phyloP scores from a whole-genome alignment of 2,329 filamentous ascomycete genomes.

The Fusarium fujikuroi region DNA sequence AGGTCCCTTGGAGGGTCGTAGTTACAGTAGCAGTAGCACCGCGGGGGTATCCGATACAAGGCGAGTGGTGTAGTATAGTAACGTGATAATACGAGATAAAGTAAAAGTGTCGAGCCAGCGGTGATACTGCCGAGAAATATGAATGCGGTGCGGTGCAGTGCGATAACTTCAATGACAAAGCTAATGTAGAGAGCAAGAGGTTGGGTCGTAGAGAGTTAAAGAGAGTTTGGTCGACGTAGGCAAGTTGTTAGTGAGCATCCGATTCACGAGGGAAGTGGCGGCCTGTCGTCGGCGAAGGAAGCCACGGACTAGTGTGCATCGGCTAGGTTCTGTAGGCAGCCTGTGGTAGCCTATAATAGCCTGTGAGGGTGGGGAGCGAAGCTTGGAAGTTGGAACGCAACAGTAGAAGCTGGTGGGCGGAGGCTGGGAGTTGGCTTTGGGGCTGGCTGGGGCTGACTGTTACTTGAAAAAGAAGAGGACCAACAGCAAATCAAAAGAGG shows the following conservation, averaged over 20 bases:
- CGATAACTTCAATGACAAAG: constrained; percentile 17
- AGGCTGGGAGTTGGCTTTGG: constrained; percentile 23
- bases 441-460: constrained; percentile 17
- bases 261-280: constrained; percentile 36
- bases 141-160: constrained; percentile 7
- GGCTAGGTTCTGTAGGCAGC: neutral
- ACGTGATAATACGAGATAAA: constrained; percentile 13
- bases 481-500: constrained; percentile 11
- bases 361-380: constrained; percentile 13
- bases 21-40: constrained; percentile 8
- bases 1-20: constrained; percentile 22
- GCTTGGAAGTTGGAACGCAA: constrained; percentile 40
- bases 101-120: neutral
- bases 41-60: constrained; percentile 32
- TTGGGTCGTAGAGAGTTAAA: constrained; percentile 18
- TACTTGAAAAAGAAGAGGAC: neutral
- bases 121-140: constrained; percentile 10
- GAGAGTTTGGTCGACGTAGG: constrained; percentile 15
- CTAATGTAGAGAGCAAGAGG: constrained; percentile 23
- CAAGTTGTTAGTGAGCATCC: constrained; percentile 23
- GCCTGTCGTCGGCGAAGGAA: constrained; percentile 35
- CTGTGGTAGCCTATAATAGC: neutral
- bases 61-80: constrained; percentile 19
- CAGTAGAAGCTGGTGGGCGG: constrained; percentile 28
- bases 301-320: constrained; percentile 32